Conservation (phyloP, 345 rosid species). For the Gossypium bickii region DNA sequence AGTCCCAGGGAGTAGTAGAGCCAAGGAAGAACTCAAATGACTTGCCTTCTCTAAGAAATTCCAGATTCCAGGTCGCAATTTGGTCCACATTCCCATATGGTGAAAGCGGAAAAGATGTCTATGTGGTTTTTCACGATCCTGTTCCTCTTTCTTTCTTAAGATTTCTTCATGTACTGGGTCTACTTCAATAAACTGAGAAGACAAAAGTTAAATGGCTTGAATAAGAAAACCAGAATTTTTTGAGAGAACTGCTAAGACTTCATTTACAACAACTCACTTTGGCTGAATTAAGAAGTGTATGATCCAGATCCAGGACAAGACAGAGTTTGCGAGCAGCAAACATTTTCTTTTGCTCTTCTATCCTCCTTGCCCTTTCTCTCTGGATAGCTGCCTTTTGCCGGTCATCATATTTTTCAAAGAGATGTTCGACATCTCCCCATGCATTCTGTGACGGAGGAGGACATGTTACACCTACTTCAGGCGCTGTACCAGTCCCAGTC, state of each 20-base stretch:
- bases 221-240: neutral
- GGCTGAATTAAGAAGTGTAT: constrained; percentile 98
- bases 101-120: constrained; percentile 87
- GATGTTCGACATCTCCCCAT: constrained; percentile 92
- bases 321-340: constrained; percentile 81
- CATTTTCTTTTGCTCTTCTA: constrained; percentile 95
- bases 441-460: constrained; percentile 48
- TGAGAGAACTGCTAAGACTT: neutral
- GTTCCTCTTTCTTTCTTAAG: constrained; percentile 90
- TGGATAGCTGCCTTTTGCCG: constrained; percentile 87
- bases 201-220: neutral
- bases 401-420: constrained; percentile 87
- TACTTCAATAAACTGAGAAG: constrained; percentile 73
- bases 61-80: constrained; percentile 97
- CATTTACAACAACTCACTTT: constrained; percentile 44
- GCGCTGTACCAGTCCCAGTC: constrained; percentile 28
- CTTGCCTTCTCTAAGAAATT: constrained; percentile 85
- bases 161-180: constrained; percentile 80
- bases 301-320: constrained; percentile 96
- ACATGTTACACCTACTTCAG: constrained; percentile 37
- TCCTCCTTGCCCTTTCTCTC: constrained; percentile 83
- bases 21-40: neutral
- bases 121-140: constrained; percentile 77
- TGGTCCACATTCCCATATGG: constrained; percentile 99
- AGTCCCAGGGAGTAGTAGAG: neutral